Evolutionary conservation across 345 rosid species (phyloP), one percentile per base, ranked within the genome.

Genomic region (Hypericum perforatum): DNA sequence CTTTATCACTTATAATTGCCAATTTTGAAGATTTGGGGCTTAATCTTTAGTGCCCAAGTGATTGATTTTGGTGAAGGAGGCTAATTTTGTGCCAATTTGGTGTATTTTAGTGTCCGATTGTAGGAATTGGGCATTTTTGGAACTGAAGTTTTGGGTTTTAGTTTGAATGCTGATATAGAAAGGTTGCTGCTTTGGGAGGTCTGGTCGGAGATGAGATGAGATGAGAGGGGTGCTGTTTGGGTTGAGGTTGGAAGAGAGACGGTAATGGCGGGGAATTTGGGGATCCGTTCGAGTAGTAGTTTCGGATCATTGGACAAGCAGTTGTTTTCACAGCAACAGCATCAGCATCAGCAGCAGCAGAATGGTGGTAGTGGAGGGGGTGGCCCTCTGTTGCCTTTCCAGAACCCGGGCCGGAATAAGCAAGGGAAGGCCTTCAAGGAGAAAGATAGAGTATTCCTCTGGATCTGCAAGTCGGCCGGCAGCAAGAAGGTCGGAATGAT

Each of bases 401-500:
- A 46, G 22, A 13, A 22, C 9, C 7, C 50, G 22, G 22, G 13
- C 22, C 12, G 50, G 29, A 46, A 7, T 13, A 46, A 46, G 50
- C 50, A 56, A 14, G 56, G 69, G 3, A 76, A 84, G 75, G 74
- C 70, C 78, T 69, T 74, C 47, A 77, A 81, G 79, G 95, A 89
- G 60, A 90, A 82, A 74, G 91, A 85, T 41, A 80, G 69, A 56
- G 48, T 74, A 56, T 69, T 73, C 63, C 75, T 77, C 16, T 67
- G 67, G 40, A 49, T 82, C 56, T 82, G 69, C 66, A 68, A 83
- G 57, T 80, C 58, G 61, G 60, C 79, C 49, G 80, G 84, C 10
- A 70, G 85, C 0, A 73, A 73, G 66, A 76, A 70, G 59, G 81
- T 82, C 6, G 81, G 85, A 53, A 79, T 90, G 89, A 71, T 86